Evolutionary conservation across 306 rosid genomes (phyloP), one percentile per base, ranked within the genome.

Genomic region (Ceratonia siliqua): DNA sequence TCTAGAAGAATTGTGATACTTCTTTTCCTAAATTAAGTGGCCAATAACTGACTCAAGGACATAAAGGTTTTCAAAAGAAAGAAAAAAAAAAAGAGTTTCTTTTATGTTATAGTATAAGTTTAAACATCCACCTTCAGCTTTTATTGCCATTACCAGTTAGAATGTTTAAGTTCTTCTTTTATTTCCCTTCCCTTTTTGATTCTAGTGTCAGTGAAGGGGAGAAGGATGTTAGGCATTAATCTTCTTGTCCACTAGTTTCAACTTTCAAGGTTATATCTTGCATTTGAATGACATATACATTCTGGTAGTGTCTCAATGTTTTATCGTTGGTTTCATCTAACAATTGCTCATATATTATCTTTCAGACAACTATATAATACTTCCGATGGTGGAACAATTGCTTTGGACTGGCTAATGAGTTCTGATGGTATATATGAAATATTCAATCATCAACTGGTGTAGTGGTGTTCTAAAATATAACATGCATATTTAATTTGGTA

Each of bases 311-410:
- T 52, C 17, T n/a, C 33, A 46, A 24, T 12, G 33, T 33, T 49
- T 62, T 49, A 33, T 54, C 25, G 8, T 13, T 46, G 42, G 75
- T 73, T 76, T 68, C 68, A 22, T 67, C 84, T 87, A 48, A 83
- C 33, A 42, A 30, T 22, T 70, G 7, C 5, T 61, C 39, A 1
- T 69, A 22, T 30, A 6, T 77, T 27, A 13, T 62, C 41, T 57
- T 59, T 50, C 91, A 89, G 94, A 75, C 94, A 89, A 84, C 58
- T 89, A 5, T 87, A 85, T 53, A 59, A 18, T 39, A 76, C 88
- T 68, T 75, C 89, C 24, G 94, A 89, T 72, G 91, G 91, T 9
- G 94, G 94, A 77, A 89, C 94, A 36, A 62, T 89, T 81, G 94
- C 94, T 64, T 74, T 89, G 86, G 94, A 89, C 79, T 89, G 94